Conservation (phyloP, 257 asterid genomes). For the Petunia secreta region DNA sequence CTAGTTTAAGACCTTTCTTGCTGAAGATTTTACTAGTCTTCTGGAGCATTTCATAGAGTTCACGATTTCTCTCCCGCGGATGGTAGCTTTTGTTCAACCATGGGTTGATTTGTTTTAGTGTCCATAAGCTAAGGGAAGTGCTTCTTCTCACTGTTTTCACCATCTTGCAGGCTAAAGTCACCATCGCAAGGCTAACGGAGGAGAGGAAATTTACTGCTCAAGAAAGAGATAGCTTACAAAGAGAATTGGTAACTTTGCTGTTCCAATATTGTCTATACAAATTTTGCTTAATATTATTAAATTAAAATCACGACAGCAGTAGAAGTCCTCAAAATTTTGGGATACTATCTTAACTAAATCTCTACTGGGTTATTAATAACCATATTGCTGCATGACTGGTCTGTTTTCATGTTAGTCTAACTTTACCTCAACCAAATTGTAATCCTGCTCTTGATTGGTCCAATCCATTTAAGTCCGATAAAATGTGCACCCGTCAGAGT, state of each 20-base stretch:
- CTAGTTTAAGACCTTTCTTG: neutral
- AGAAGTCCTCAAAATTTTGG: constrained; percentile 19
- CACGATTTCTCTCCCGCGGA: neutral
- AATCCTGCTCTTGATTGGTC: neutral
- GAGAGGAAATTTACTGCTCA: constrained; percentile 46
- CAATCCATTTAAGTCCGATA: neutral
- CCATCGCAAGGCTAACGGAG: constrained; percentile 57
- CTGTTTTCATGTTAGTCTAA: neutral
- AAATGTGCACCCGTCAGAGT: neutral
- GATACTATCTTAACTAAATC: constrained; percentile 16
- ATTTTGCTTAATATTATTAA: neutral
- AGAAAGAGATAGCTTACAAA: constrained; percentile 50
- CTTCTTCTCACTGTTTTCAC: constrained; percentile 12
- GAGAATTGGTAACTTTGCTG: constrained; percentile 56
- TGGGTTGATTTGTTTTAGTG: constrained; percentile 12
- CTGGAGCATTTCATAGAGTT: constrained; percentile 20
- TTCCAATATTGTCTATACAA: neutral
- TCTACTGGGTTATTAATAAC: constrained; percentile 6
- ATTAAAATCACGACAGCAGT: neutral
- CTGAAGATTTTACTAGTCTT: constrained; percentile 18
- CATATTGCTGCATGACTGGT: neutral
- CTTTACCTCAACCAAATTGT: constrained; percentile 1
- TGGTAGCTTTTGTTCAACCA: neutral
- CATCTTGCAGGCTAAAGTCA: constrained; percentile 58
- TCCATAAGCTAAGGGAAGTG: neutral